Evolutionary conservation across 345 rosid species (phyloP).

Genomic region (Gossypium rotundifolium): DNA sequence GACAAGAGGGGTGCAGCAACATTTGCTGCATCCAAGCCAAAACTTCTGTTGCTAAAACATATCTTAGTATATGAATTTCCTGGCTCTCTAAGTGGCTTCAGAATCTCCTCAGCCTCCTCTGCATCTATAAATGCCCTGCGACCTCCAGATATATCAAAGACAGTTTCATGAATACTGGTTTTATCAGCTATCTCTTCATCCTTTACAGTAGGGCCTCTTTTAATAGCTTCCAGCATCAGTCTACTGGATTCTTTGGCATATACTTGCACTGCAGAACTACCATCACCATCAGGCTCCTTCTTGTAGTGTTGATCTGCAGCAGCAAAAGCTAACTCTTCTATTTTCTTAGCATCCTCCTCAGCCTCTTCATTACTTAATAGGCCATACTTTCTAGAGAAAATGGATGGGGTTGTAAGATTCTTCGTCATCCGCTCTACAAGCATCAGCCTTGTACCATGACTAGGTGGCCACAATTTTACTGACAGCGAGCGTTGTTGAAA

Average conservation of each 20-base stretch:
- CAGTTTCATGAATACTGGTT: not conserved
- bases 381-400: slow-evolving; percentile 2
- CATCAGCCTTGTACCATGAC: not conserved
- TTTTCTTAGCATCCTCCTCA: slow-evolving; percentile 1
- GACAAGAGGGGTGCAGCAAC: slow-evolving; percentile 1
- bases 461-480: not conserved
- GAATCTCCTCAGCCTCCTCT: not conserved
- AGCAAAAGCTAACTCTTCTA: not conserved
- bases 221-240: slow-evolving; percentile 3
- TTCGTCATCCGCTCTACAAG: slow-evolving; percentile 2
- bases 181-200: not conserved
- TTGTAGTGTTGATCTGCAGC: not conserved
- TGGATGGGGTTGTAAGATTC: slow-evolving; percentile 2
- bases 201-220: not conserved
- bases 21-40: not conserved
- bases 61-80: slow-evolving; percentile 2
- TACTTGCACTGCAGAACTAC: not conserved
- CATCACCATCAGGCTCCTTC: slow-evolving; percentile 2
- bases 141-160: not conserved
- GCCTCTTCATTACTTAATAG: not conserved
- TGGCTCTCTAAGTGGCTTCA: slow-evolving; percentile 1
- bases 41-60: slow-evolving; percentile 5
- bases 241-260: slow-evolving; percentile 1
- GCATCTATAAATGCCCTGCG: not conserved
- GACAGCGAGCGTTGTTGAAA: not conserved